These are phyloP conservation scores for Auricularia sp. DNA, from an alignment of 768 basidiomycete species.

Conservation along the genomic window DNA sequence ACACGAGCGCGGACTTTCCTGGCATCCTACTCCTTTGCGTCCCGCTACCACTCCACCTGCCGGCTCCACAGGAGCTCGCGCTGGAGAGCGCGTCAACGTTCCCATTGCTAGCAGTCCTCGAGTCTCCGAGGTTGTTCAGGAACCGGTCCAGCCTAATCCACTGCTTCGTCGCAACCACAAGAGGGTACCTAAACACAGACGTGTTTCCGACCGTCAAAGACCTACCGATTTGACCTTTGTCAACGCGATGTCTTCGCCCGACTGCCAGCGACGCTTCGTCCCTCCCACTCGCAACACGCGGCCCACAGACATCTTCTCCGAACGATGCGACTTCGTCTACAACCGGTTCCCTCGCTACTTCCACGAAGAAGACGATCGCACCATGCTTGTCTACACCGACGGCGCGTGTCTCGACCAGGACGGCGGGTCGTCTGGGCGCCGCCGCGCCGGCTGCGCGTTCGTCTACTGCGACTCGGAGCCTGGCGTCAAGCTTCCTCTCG, in stretches of 20 bases:
- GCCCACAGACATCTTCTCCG: background rate
- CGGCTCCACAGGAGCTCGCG: background rate
- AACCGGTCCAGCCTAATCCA: background rate
- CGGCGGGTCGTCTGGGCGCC: background rate
- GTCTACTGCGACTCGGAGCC: background rate
- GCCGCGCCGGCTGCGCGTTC: slow-evolving; percentile 4
- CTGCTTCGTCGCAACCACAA: background rate
- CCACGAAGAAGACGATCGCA: background rate
- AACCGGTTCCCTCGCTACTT: background rate
- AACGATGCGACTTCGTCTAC: background rate
- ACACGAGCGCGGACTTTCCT: background rate
- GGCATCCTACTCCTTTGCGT: background rate
- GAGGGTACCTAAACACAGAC: background rate
- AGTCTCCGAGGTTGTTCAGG: background rate
- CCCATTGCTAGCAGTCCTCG: background rate
- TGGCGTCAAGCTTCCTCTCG: background rate
- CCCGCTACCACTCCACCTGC: background rate
- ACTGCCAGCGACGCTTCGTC: background rate
- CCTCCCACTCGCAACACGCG: background rate
- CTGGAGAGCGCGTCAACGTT: background rate
- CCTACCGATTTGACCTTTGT: background rate
- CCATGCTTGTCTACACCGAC: slow-evolving; percentile 7
- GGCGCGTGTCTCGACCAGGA: slow-evolving; percentile 4
- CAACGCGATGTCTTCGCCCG: background rate
- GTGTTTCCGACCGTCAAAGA: background rate